These are phyloP conservation scores for Viola odorata DNA, from an alignment of 345 rosid species.

Conservation along the genomic window DNA sequence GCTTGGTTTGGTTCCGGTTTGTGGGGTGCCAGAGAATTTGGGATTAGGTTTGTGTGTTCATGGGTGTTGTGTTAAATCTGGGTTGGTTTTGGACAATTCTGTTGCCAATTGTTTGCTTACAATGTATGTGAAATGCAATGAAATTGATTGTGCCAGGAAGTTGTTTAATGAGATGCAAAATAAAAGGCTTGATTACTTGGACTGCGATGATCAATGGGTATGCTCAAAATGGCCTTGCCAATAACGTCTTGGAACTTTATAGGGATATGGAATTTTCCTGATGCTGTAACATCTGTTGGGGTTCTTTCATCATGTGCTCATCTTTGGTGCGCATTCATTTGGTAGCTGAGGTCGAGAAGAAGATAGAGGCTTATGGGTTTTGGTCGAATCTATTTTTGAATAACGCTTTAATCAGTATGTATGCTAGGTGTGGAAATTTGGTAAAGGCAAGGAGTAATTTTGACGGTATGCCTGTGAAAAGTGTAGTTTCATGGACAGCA, in stretches of 20 bases:
- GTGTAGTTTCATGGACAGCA: slow-evolving; percentile 78
- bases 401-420: slow-evolving; percentile 77
- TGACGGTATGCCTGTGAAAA: slow-evolving; percentile 55
- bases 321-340: slow-evolving; percentile 60
- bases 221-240: slow-evolving; percentile 74
- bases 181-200: slow-evolving; percentile 73
- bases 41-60: slow-evolving; percentile 60
- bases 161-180: slow-evolving; percentile 52
- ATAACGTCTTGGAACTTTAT: slow-evolving; percentile 60
- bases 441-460: slow-evolving; percentile 59
- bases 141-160: slow-evolving; percentile 40
- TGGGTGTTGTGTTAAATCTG: slow-evolving; percentile 48
- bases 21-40: slow-evolving; percentile 43
- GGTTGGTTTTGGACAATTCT: slow-evolving; percentile 47
- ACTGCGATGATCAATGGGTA: slow-evolving; percentile 84
- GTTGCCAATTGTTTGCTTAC: slow-evolving; percentile 67
- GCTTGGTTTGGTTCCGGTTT: slow-evolving; percentile 64
- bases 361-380: slow-evolving; percentile 37
- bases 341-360: slow-evolving; percentile 54
- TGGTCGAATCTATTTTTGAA: slow-evolving; percentile 51
- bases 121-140: slow-evolving; percentile 76
- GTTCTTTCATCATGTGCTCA: slow-evolving; percentile 82
- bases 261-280: slow-evolving; percentile 64
- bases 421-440: slow-evolving; percentile 85
- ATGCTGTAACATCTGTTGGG: slow-evolving; percentile 66